A percentile compares a stretch with the other conserved stretches of the same genome.
These are phyloP conservation scores for Saccharomyces uvarum DNA, from an alignment of 1,139 yeast genomes.

Conservation along the genomic window DNA sequence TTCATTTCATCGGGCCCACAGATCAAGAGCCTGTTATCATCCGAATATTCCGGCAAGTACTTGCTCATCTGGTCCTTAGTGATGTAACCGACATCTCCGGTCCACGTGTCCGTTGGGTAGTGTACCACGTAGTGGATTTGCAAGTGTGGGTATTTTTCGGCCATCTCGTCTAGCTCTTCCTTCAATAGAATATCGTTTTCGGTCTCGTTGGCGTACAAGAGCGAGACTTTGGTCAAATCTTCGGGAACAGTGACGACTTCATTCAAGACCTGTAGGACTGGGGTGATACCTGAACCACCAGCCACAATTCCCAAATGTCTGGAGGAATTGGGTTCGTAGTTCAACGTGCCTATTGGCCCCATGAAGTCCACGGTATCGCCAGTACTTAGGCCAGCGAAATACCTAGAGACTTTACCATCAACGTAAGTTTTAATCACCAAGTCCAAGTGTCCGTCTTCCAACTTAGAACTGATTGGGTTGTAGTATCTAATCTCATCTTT, in stretches of 20 bases:
- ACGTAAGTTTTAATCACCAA: conserved; percentile 66
- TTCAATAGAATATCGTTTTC: conserved; percentile 64
- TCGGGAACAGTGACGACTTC: conserved; percentile 58
- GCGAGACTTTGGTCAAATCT: conserved; percentile 51
- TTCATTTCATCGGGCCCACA: conserved; percentile 79
- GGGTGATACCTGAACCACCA: conserved; percentile 82
- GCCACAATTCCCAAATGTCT: conserved; percentile 61
- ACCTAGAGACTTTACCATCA: conserved; percentile 57
- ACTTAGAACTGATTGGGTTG: conserved; percentile 65
- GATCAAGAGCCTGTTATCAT: conserved; percentile 48
- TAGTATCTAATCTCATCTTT: conserved; percentile 59
- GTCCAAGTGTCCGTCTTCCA: conserved; percentile 66
- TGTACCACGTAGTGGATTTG: conserved; percentile 43
- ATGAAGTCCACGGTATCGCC: conserved; percentile 64
- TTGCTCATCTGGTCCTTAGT: conserved; percentile 48
- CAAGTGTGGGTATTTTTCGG: conserved; percentile 54
- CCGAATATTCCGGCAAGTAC: conserved; percentile 44
- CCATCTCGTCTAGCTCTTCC: conserved; percentile 62
- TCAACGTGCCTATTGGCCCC: conserved; percentile 72
- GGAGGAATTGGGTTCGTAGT: conserved; percentile 52
- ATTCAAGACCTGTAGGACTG: conserved; percentile 57
- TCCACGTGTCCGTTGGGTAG: conserved; percentile 41
- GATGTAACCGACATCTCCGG: conserved; percentile 52
- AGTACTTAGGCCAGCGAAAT: conserved; percentile 53
- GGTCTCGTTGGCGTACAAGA: conserved; percentile 65